Conservation (phyloP, 2,329 filamentous ascomycete genomes). For the Pseudofabraea citricarpa region DNA sequence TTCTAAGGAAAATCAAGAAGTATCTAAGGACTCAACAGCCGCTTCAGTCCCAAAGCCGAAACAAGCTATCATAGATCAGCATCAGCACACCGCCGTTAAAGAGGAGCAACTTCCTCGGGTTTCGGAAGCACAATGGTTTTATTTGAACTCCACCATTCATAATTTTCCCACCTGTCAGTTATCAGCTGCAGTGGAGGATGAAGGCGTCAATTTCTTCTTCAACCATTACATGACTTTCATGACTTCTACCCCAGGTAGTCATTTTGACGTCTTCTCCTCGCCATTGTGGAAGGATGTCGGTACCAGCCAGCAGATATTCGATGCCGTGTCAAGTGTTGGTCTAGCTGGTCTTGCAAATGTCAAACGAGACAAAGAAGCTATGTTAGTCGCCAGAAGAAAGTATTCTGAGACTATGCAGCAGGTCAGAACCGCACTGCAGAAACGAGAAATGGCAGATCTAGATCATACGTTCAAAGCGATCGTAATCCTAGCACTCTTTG, state of each 20-base stretch:
- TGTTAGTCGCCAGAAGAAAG: constrained; percentile 43
- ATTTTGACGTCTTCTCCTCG: constrained; percentile 18
- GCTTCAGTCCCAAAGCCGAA: not conserved
- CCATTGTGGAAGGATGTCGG: constrained; percentile 16
- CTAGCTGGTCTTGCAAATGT: constrained; percentile 44
- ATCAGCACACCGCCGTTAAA: not conserved
- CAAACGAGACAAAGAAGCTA: constrained; percentile 28
- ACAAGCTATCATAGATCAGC: no score
- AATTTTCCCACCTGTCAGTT: not conserved
- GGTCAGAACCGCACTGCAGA: constrained; percentile 39
- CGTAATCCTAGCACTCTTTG: constrained; percentile 47
- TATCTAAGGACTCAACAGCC: not conserved
- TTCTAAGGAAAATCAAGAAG: no score
- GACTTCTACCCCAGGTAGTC: not conserved
- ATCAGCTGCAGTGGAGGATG: constrained; percentile 7
- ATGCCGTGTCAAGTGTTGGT: constrained; percentile 48
- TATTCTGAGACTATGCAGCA: constrained; percentile 45
- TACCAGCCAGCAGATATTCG: constrained; percentile 38
- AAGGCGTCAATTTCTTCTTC: constrained; percentile 20
- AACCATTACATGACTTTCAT: constrained; percentile 12
- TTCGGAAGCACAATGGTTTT: not conserved
- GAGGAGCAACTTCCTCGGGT: not conserved
- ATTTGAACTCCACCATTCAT: not conserved
- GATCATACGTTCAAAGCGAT: constrained; percentile 49
- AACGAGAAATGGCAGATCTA: constrained; percentile 38